Percentiles rank a stretch among this genome's conserved stretches.
These are phyloP conservation scores for Albizia julibrissin DNA, from an alignment of 306 rosid species.

Conservation along the genomic window DNA sequence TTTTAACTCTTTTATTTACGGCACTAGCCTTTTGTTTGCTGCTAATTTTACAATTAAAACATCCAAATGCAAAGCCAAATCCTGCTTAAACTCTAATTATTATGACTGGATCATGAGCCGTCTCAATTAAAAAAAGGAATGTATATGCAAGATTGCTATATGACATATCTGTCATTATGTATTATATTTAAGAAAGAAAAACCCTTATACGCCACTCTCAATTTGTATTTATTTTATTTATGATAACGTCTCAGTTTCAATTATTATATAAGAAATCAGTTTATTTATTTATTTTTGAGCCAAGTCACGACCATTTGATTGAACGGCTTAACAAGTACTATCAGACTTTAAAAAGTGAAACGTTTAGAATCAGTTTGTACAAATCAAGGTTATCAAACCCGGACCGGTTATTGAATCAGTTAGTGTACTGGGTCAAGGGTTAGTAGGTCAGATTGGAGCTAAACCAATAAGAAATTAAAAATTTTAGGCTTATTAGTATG, in stretches of 20 bases:
- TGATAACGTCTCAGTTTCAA: not conserved
- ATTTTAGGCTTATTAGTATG: too few species aligned
- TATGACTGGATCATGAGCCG: not conserved
- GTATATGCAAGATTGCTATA: not conserved
- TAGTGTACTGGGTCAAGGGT: too few species aligned
- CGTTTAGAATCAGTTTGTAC: not conserved
- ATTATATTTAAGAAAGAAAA: too few species aligned
- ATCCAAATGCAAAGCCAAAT: not conserved
- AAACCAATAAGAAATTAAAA: too few species aligned
- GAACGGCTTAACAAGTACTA: not conserved
- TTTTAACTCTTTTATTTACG: fast-evolving
- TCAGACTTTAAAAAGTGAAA: not conserved
- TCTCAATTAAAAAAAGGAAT: not conserved
- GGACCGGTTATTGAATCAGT: too few species aligned
- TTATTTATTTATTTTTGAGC: not conserved
- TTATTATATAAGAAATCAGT: too few species aligned
- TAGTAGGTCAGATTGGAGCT: too few species aligned
- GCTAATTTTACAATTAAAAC: not conserved
- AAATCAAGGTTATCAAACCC: too few species aligned
- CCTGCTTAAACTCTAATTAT: not conserved
- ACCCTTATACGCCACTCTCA: not conserved
- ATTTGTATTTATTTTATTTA: not conserved
- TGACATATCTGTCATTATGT: not conserved
- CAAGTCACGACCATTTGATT: not conserved
- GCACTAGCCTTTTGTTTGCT: too few species aligned